Conservation (phyloP, 164 flowering plant genomes). For the Nelumbo lutea region DNA sequence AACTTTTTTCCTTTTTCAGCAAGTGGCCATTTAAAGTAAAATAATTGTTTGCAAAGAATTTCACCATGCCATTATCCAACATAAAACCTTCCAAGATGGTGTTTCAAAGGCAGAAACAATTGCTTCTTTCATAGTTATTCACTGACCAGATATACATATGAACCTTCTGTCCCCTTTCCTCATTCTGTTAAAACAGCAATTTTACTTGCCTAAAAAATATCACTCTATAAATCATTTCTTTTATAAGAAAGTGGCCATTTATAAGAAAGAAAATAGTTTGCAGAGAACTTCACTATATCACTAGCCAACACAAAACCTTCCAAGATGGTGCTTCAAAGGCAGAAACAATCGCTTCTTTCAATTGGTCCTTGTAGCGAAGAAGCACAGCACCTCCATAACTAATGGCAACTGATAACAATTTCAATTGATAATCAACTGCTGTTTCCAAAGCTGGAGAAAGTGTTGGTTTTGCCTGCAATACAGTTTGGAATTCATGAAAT, state of each 20-base stretch:
- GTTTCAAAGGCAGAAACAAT: constrained; percentile 75
- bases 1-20: not conserved
- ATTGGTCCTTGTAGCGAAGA: constrained; percentile 57
- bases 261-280: not conserved
- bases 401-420: constrained; percentile 80
- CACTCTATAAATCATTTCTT: not conserved
- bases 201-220: not conserved
- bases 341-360: constrained; percentile 66
- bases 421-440: constrained; percentile 83
- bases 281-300: constrained; percentile 1
- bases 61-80: constrained; percentile 1
- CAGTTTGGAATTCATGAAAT: constrained; percentile 3
- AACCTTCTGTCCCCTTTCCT: too few species aligned
- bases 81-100: constrained; percentile 92
- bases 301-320: constrained; percentile 55
- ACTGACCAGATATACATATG: too few species aligned
- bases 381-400: constrained; percentile 85
- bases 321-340: constrained; percentile 94
- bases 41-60: not conserved
- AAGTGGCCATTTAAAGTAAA: not conserved
- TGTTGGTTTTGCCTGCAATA: constrained; percentile 52
- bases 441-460: constrained; percentile 95
- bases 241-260: not conserved
- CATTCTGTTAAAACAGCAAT: too few species aligned
- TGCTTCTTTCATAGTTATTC: constrained; percentile 33